Base-by-base conservation (phyloP, 345 rosid genomes). In the Melaleuca quinquenervia region DNA sequence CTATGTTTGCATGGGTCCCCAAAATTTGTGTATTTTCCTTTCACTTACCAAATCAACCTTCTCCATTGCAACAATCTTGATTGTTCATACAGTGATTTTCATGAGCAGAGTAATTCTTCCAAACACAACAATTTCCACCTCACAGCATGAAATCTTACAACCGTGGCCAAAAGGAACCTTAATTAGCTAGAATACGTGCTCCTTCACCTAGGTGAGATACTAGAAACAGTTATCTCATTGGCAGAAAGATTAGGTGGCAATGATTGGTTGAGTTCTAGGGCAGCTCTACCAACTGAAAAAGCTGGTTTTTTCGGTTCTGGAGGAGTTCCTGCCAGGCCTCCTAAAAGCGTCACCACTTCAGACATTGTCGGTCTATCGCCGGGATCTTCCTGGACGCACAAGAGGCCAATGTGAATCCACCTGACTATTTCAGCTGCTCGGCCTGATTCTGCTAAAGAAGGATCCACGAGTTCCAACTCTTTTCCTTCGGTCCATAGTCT, bases 341-440 rank as follows among this genome's bases (percentile, higher is more conserved):
- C 87, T 56, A 93, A 58, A 84, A 92, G 87, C 22, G 88, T 44
- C 32, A 91, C 87, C 3, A 87, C 91, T n/a, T 89, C 85, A 18
- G 92, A 86, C 93, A 93, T 93, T 56, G 91, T 90, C 21, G 95
- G 95, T 80, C 94, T 89, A 29, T 86, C 89, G 22, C 83, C 89
- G 14, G 29, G 20, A 18, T 62, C 58, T 84, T 62, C 83, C 20
- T 82, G 52, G 52, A 82, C 83, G 29, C 95, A 92, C 5, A 93
- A 53, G 1, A 92, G 90, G 16, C 95, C 93, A 36, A 92, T 89
- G 11, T 91, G 92, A 32, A 91, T 83, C 90, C 93, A 91, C 84
- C 91, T 89, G 51, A 86, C 22, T 3, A 90, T 89, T 88, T 93
- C 90, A 14, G 85, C 45, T 1, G 50, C 45, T 22, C 86, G 82